Evolutionary conservation across 2,329 filamentous ascomycete genomes (phyloP).

Genomic region (Colletotrichum abscissum): DNA sequence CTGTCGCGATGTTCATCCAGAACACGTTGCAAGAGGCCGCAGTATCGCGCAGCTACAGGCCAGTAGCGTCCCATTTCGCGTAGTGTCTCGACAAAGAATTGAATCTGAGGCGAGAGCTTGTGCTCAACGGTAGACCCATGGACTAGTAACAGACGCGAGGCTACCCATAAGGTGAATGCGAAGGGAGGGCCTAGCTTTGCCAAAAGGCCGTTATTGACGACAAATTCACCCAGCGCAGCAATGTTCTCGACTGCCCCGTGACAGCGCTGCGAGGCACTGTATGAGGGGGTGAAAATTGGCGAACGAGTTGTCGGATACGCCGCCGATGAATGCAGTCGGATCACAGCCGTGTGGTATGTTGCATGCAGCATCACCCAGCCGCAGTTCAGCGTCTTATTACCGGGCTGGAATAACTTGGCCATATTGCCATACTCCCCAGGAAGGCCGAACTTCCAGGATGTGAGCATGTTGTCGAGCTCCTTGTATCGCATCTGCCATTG

Average conservation of each 20-base stretch:
- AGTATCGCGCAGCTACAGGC: constrained; percentile 88
- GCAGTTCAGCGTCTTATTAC: constrained; percentile 78
- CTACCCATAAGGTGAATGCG: constrained; percentile 93
- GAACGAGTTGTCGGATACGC: constrained; percentile 92
- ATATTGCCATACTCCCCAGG: constrained; percentile 88
- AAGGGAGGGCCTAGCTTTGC: constrained; percentile 89
- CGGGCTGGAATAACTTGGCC: constrained; percentile 78
- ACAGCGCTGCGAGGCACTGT: constrained; percentile 85
- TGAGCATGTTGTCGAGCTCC: constrained; percentile 82
- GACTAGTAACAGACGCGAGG: constrained; percentile 85
- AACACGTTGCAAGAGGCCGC: constrained; percentile 81
- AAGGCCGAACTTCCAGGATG: constrained; percentile 85
- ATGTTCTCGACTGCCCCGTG: constrained; percentile 87
- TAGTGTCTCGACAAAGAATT: constrained; percentile 84
- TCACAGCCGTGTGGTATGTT: constrained; percentile 89
- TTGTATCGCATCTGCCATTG: constrained; percentile 90
- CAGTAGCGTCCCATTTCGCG: constrained; percentile 84
- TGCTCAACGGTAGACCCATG: constrained; percentile 92
- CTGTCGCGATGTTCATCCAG: constrained; percentile 88
- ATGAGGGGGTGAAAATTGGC: constrained; percentile 89
- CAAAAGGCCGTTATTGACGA: constrained; percentile 79
- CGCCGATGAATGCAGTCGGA: constrained; percentile 90
- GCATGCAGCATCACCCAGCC: constrained; percentile 93
- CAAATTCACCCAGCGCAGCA: constrained; percentile 80
- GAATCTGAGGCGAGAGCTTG: constrained; percentile 82